These are phyloP conservation scores for Mycena olivaceomarginata DNA, from an alignment of 768 basidiomycete genomes.

Conservation along the genomic window DNA sequence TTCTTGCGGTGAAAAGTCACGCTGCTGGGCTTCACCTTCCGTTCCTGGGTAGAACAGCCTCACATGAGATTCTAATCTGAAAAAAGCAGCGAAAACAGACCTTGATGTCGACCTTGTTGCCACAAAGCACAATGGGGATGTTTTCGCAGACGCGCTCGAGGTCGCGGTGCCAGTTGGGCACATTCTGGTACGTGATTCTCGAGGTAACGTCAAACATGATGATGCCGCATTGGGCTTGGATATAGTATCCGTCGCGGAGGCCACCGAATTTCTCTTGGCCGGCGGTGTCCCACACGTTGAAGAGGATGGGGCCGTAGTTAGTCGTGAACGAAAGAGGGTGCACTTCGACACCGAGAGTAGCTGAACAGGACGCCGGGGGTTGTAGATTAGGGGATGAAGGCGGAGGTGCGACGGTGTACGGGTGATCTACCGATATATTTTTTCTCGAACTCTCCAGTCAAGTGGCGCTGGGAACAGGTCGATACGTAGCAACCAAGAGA, in stretches of 20 bases:
- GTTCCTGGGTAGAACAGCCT: not conserved
- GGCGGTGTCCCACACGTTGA: not conserved
- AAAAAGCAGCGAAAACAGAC: not conserved
- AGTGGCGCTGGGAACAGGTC: not conserved
- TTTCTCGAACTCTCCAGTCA: not conserved
- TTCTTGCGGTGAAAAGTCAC: not conserved
- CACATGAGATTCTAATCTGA: not conserved
- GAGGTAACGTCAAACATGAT: conserved; percentile 3
- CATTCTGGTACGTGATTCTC: not conserved
- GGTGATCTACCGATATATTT: not conserved
- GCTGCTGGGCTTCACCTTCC: not conserved
- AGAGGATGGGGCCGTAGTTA: not conserved
- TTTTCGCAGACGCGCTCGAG: not conserved
- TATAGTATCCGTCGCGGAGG: not conserved
- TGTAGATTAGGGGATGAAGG: not conserved
- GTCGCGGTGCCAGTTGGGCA: not conserved
- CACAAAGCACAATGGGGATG: conserved; percentile 1
- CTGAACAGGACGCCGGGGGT: not conserved
- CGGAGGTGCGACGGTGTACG: not conserved
- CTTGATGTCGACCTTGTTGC: not conserved
- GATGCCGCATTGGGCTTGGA: not conserved
- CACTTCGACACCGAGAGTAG: not conserved
- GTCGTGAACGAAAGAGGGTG: not conserved
- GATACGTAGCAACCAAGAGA: too few species aligned
- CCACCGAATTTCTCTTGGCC: not conserved